A percentile compares a stretch with the other conserved stretches of the same genome.
Conservation (phyloP, 805 yeast species). For the Grigorovia humatica region DNA sequence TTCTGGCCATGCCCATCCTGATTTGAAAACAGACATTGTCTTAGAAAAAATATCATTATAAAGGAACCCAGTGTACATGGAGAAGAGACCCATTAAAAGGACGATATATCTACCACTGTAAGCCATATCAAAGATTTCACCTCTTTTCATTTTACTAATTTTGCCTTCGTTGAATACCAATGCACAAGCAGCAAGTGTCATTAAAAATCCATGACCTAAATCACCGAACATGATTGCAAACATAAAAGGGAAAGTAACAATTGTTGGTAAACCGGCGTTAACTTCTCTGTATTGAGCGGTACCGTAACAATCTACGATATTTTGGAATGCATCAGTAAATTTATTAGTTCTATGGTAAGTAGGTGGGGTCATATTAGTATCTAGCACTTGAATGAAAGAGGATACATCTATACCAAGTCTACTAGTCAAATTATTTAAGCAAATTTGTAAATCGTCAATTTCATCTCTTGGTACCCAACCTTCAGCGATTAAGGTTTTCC, state of each 20-base stretch:
- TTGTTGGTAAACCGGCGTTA: constrained; percentile 65
- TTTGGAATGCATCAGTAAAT: constrained; percentile 59
- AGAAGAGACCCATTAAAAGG: constrained; percentile 59
- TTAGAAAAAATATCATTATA: constrained; percentile 66
- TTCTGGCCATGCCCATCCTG: constrained; percentile 62
- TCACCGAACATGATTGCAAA: constrained; percentile 82
- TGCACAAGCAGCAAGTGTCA: constrained; percentile 43
- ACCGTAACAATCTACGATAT: constrained; percentile 69
- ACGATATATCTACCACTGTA: constrained; percentile 60
- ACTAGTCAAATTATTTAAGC: constrained; percentile 33
- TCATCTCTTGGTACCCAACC: constrained; percentile 65
- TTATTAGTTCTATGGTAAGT: constrained; percentile 63
- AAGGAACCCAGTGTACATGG: constrained; percentile 64
- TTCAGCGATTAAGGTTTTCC: constrained; percentile 59
- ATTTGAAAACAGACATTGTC: constrained; percentile 53
- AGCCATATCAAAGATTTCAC: constrained; percentile 72
- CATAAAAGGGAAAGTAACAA: constrained; percentile 72
- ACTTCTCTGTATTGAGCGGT: constrained; percentile 66
- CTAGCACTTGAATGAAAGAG: constrained; percentile 47
- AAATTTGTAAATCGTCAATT: constrained; percentile 34
- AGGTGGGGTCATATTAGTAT: constrained; percentile 60
- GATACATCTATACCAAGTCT: constrained; percentile 27
- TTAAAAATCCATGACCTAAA: constrained; percentile 64
- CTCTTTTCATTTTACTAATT: constrained; percentile 48
- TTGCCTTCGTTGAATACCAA: constrained; percentile 46